These are phyloP conservation scores for Lasiosphaeriaceae sp. DNA, from an alignment of 495 filamentous ascomycete genomes.

Conservation along the genomic window DNA sequence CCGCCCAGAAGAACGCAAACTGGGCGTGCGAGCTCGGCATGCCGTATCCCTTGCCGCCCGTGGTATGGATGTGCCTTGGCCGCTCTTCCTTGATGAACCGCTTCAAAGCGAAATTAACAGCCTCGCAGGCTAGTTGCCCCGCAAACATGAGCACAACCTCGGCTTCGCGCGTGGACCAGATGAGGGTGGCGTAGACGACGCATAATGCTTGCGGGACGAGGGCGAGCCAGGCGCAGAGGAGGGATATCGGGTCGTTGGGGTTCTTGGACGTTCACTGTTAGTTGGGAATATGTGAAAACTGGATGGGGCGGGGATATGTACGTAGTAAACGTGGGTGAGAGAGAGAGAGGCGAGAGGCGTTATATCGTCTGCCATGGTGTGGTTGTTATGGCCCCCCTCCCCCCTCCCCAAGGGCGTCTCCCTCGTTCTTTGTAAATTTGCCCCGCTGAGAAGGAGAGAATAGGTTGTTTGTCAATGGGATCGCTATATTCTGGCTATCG, in stretches of 20 bases:
- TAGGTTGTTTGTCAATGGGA: too few species aligned
- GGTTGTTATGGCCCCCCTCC: too few species aligned
- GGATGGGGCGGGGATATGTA: constrained; percentile 36
- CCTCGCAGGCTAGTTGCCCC: constrained; percentile 91
- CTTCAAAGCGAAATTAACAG: constrained; percentile 87
- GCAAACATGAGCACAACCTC: constrained; percentile 88
- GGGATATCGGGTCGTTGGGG: constrained; percentile 77
- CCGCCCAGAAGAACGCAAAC: constrained; percentile 84
- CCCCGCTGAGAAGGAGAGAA: too few species aligned
- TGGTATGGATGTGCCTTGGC: constrained; percentile 70
- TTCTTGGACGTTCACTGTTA: constrained; percentile 50
- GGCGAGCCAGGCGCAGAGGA: constrained; percentile 86
- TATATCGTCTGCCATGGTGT: constrained; percentile 54
- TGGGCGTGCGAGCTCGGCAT: constrained; percentile 99
- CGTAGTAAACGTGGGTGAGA: constrained; percentile 95
- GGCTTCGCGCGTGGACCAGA: constrained; percentile 85
- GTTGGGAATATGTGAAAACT: not conserved
- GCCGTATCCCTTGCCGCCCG: constrained; percentile 80
- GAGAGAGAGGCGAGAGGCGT: constrained; percentile 81
- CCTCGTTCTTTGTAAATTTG: too few species aligned
- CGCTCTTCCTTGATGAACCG: constrained; percentile 87
- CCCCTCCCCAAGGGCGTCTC: too few species aligned
- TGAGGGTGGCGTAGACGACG: constrained; percentile 81
- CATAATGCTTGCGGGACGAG: constrained; percentile 88
- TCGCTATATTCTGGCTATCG: too few species aligned